Base-by-base conservation (phyloP, 768 basidiomycete genomes). In the Saitozyma sp. region DNA sequence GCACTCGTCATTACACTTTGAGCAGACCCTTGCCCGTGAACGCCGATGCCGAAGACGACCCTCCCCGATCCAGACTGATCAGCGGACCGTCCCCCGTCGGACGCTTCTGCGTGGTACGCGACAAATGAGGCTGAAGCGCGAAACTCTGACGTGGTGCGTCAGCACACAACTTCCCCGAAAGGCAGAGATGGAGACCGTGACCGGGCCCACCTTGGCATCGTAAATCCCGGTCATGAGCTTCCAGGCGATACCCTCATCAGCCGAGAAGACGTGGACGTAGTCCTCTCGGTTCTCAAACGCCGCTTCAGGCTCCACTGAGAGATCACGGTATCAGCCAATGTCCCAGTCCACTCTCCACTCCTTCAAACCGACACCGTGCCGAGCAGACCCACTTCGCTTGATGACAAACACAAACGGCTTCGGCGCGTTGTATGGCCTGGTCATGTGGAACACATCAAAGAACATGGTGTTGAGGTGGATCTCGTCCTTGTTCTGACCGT, bases 211-310 rank as follows among this genome's bases (percentile, higher is more conserved):
- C 62, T 68, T 73, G 40, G 74, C 74, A 59, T 76, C 71, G 59
- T 70, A 76, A 43, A 76, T 63, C n/a, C 69, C 74, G 16, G 65
- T 49, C 48, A 70, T 65, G 16, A 76, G 63, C 61, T 71, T 73
- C 45, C 59, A 70, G 0, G 62, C 74, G 8, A 62, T 41, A 4
- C 64, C 65, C 19, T 73, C 85, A 49, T 86, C 84, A 66, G 89
- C 89, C 38, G 87, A 87, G 75, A 98, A 92, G 53, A 88, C 82
- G 74, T 96, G 92, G 59, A 92, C 77, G 80, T 94, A 97, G 71
- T 98, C 93, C 39, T 87, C 84, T 5, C 86, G 86, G 76, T 91
- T 87, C 80, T 96, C 93, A 71, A 97, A 97, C 71, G 89, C 84
- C 0, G 89, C 89, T 4, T 91, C 63, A 37, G 67, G 66, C 48